Percentiles rank a stretch among this genome's conserved stretches.
Conservation (phyloP, 768 basidiomycete genomes). For the Agaricus sinodeliciosus region DNA sequence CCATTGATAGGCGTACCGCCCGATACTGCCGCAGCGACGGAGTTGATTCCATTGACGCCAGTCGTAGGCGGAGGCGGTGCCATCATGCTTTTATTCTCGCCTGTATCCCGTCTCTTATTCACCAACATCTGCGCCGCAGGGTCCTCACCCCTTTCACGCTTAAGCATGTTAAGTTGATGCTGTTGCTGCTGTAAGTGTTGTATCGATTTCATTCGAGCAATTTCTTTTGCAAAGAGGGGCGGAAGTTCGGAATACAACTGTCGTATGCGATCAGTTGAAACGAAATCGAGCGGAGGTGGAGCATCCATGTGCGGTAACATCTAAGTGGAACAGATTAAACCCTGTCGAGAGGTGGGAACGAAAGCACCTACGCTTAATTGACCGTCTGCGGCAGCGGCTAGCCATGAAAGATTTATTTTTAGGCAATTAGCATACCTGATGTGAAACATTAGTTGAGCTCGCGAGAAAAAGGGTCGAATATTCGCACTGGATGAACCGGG, state of each 20-base stretch:
- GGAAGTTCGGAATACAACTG: constrained; percentile 60
- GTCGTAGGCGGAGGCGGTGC: constrained; percentile 28
- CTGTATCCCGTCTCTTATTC: constrained; percentile 65
- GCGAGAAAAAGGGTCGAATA: neutral
- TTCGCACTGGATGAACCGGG: constrained; percentile 12
- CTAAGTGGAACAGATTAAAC: neutral
- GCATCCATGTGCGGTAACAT: constrained; percentile 33
- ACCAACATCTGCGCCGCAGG: constrained; percentile 20
- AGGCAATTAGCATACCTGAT: constrained; percentile 53
- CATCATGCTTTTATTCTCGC: constrained; percentile 50
- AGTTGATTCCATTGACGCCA: constrained; percentile 22
- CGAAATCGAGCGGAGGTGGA: constrained; percentile 43
- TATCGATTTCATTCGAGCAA: constrained; percentile 27
- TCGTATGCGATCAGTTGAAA: constrained; percentile 52
- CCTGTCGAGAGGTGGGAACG: neutral
- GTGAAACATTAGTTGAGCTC: neutral
- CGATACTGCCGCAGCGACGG: constrained; percentile 13
- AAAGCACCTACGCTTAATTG: constrained; percentile 36
- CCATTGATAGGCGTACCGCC: constrained; percentile 10
- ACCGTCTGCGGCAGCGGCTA: constrained; percentile 61
- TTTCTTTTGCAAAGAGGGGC: constrained; percentile 54
- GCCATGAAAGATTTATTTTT: constrained; percentile 66
- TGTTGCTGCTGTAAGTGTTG: constrained; percentile 17
- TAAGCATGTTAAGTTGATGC: constrained; percentile 28
- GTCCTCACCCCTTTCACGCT: constrained; percentile 60